phyloP scores from a whole-genome alignment of 1,284 basidiomycete genomes.

The Cryptococcus depauperatus region DNA sequence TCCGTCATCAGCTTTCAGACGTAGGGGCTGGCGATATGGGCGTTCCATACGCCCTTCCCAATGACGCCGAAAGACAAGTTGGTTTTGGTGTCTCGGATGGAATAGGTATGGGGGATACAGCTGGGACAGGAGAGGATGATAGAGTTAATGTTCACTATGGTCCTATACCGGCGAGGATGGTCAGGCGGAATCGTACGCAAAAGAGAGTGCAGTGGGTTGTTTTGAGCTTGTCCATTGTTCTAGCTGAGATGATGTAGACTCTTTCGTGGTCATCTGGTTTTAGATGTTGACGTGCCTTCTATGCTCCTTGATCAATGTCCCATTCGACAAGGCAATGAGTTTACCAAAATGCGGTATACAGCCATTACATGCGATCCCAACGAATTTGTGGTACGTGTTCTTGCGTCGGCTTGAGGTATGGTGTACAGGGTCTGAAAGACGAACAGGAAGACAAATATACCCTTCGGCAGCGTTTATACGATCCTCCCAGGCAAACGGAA shows the following conservation, averaged over 20 bases:
- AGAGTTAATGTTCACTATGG: slow-evolving; percentile 56
- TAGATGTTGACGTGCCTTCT: slow-evolving; percentile 76
- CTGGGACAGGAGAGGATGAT: slow-evolving; percentile 24
- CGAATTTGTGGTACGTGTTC: slow-evolving; percentile 56
- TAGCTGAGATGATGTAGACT: slow-evolving; percentile 48
- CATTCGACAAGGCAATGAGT: slow-evolving; percentile 71
- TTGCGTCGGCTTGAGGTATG: background rate
- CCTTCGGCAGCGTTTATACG: slow-evolving; percentile 68
- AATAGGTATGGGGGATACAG: slow-evolving; percentile 7
- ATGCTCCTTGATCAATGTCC: slow-evolving; percentile 74
- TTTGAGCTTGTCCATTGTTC: background rate
- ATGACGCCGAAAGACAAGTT: slow-evolving; percentile 8
- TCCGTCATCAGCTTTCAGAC: slow-evolving; percentile 27
- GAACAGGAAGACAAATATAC: slow-evolving; percentile 60
- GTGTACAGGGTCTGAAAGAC: background rate
- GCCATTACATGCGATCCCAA: slow-evolving; percentile 92
- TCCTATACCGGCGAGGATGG: slow-evolving; percentile 72
- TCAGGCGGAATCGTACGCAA: slow-evolving; percentile 79
- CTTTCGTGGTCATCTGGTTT: slow-evolving; percentile 84
- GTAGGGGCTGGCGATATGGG: slow-evolving; percentile 18
- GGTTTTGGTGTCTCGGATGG: slow-evolving; percentile 7
- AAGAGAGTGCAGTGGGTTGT: slow-evolving; percentile 67
- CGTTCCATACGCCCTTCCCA: slow-evolving; percentile 12
- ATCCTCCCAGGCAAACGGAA: slow-evolving; percentile 66
- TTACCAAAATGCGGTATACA: slow-evolving; percentile 88